phyloP scores from a whole-genome alignment of 768 basidiomycete genomes.

The Tricholomella constricta region DNA sequence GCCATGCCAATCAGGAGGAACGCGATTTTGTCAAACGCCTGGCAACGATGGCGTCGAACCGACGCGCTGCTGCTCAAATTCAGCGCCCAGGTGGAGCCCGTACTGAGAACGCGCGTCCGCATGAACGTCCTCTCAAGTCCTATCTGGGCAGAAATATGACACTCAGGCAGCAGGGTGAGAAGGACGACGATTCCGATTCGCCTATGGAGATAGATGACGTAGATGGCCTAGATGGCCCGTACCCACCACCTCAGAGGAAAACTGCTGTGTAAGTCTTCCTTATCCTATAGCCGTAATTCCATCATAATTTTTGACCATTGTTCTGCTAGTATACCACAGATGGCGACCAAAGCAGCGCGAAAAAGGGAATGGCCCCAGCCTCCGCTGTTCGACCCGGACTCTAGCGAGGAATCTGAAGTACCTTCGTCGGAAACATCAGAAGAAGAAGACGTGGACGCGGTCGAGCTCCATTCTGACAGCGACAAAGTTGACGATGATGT shows the following conservation, averaged over 20 bases:
- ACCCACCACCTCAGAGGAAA: neutral
- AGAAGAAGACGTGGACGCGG: constrained; percentile 8
- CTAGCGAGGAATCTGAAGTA: constrained; percentile 8
- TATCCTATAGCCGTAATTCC: neutral
- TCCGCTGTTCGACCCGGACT: constrained; percentile 2
- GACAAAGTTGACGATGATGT: constrained; percentile 3
- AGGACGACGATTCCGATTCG: constrained; percentile 7
- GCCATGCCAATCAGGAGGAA: constrained; percentile 3
- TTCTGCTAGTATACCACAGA: constrained; percentile 8
- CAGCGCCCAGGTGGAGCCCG: neutral
- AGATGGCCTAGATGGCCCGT: too few species aligned
- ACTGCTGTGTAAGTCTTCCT: neutral
- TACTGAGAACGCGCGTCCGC: neutral
- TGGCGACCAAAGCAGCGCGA: constrained; percentile 20
- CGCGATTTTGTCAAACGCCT: constrained; percentile 17
- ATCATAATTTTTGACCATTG: too few species aligned
- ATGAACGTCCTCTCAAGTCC: neutral
- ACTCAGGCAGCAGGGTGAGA: constrained; percentile 9
- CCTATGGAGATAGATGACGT: constrained; percentile 16
- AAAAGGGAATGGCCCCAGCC: constrained; percentile 22
- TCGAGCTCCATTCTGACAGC: constrained; percentile 5
- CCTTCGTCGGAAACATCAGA: constrained; percentile 5
- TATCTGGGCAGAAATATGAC: constrained; percentile 12
- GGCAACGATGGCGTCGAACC: constrained; percentile 9
- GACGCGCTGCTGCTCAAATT: neutral